These are phyloP conservation scores for Sugiyamaella grinbergsii DNA, from an alignment of 1,139 yeast species.

Conservation along the genomic window DNA sequence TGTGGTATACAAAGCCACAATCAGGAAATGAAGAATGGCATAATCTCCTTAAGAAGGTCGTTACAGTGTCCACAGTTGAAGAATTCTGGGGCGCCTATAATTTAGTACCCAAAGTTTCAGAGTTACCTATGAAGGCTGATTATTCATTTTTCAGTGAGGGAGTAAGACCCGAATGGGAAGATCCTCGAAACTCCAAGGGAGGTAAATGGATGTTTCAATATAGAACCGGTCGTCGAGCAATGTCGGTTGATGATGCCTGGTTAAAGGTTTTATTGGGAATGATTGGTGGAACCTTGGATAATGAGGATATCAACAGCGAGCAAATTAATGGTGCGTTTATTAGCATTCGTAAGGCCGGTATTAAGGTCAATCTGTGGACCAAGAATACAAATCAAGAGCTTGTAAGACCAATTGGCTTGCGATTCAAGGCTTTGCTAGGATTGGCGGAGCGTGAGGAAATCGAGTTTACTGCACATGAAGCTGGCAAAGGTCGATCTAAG, in stretches of 20 bases:
- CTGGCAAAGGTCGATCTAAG: slow-evolving; percentile 29
- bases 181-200: slow-evolving; percentile 79
- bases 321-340: slow-evolving; percentile 95
- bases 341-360: slow-evolving; percentile 80
- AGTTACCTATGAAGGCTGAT: slow-evolving; percentile 89
- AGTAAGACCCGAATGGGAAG: slow-evolving; percentile 99
- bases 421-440: slow-evolving; percentile 75
- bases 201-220: slow-evolving; percentile 92
- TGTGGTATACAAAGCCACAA: slow-evolving; percentile 95
- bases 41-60: slow-evolving; percentile 89
- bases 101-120: slow-evolving; percentile 89
- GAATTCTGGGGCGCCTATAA: slow-evolving; percentile 99
- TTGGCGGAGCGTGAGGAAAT: slow-evolving; percentile 67
- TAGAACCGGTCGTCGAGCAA: slow-evolving; percentile 50
- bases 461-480: slow-evolving; percentile 68
- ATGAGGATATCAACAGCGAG: slow-evolving; percentile 53
- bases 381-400: slow-evolving; percentile 64
- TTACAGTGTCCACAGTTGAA: slow-evolving; percentile 88
- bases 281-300: slow-evolving; percentile 95
- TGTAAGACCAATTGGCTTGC: slow-evolving; percentile 61
- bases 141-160: slow-evolving; percentile 95
- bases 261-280: slow-evolving; percentile 85
- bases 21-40: slow-evolving; percentile 81
- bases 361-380: slow-evolving; percentile 93
- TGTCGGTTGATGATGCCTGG: slow-evolving; percentile 88